Evolutionary conservation across 805 yeast species (phyloP).

Genomic region (Blastobotrys parvus): DNA sequence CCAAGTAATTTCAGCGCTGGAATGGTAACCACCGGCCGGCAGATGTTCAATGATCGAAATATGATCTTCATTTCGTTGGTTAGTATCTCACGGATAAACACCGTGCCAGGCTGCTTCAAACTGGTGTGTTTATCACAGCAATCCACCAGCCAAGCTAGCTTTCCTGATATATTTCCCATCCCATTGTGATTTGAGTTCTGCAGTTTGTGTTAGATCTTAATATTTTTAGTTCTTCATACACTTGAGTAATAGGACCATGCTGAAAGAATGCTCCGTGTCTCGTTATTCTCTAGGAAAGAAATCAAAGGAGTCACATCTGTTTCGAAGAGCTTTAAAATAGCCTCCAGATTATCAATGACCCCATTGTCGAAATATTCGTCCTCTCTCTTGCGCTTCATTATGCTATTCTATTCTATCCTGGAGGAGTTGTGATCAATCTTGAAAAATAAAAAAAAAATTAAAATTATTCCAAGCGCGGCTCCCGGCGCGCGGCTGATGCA

Average conservation of each 20-base stretch:
- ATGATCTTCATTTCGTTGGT: conserved; percentile 51
- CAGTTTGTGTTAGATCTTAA: neutral
- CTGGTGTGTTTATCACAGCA: conserved; percentile 32
- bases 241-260: conserved; percentile 42
- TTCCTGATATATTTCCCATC: conserved; percentile 25
- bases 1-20: conserved; percentile 53
- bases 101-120: conserved; percentile 25
- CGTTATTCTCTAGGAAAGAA: conserved; percentile 30
- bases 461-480: no score
- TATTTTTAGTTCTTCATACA: no score
- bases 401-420: no score
- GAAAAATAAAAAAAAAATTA: no score
- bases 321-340: conserved; percentile 3
- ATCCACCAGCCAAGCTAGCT: conserved; percentile 29
- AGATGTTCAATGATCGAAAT: conserved; percentile 55
- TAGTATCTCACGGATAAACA: conserved; percentile 45
- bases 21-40: conserved; percentile 49
- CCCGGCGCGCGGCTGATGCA: no score
- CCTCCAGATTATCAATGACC: conserved; percentile 6
- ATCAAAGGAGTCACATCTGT: conserved; percentile 4
- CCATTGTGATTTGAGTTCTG: conserved; percentile 8
- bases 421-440: no score
- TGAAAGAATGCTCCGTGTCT: conserved; percentile 29
- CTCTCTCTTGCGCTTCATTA: conserved; percentile 10
- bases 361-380: conserved; percentile 11